Conservation (phyloP, 148 eudicot species). For the Amaranthus cruentus region DNA sequence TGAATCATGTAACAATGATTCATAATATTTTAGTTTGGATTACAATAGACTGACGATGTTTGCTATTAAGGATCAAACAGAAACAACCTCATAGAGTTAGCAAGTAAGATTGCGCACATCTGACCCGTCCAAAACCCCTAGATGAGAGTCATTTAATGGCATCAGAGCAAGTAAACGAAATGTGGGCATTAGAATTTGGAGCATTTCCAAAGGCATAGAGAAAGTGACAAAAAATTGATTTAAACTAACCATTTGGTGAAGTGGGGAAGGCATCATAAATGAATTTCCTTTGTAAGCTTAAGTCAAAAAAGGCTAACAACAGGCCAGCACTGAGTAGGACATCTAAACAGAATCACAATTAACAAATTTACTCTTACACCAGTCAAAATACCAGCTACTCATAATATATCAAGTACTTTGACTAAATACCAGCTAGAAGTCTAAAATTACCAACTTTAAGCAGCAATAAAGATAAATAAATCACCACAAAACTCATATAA, state of each 20-base stretch:
- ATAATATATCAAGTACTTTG: conserved; percentile 7
- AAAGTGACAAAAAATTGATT: background rate
- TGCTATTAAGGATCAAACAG: too few relatives aligned
- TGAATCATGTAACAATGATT: too few relatives aligned
- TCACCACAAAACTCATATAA: background rate
- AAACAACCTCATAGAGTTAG: too few relatives aligned
- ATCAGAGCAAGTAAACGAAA: too few relatives aligned
- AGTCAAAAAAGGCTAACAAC: conserved; percentile 27
- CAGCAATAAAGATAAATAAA: background rate
- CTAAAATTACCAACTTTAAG: background rate
- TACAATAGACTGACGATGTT: too few relatives aligned
- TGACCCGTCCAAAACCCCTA: too few relatives aligned
- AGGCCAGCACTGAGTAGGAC: conserved; percentile 5
- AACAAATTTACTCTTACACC: background rate
- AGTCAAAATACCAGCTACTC: conserved; percentile 11
- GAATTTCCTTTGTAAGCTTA: background rate
- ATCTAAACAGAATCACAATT: conserved; percentile 18
- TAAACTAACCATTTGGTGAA: conserved; percentile 22
- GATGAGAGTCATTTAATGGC: too few relatives aligned
- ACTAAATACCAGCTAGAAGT: background rate
- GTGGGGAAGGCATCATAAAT: conserved; percentile 23
- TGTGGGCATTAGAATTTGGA: too few relatives aligned
- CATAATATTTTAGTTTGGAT: too few relatives aligned
- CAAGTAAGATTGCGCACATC: too few relatives aligned
- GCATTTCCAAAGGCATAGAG: too few relatives aligned